Base-by-base conservation (phyloP, 2,329 filamentous ascomycete species). In the Fusarium sp. region DNA sequence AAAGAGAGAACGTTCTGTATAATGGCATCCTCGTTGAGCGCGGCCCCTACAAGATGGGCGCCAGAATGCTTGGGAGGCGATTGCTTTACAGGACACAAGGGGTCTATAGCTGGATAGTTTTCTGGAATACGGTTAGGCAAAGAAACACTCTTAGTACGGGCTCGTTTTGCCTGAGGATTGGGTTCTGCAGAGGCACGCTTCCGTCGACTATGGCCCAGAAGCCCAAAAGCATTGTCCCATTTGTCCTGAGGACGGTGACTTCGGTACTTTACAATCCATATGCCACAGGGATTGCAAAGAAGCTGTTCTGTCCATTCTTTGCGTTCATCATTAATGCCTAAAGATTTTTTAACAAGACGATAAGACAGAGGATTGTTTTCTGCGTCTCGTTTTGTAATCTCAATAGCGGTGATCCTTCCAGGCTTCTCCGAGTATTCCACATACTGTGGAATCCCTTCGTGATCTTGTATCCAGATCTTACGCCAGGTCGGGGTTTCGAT, bases 401-500 rank as follows among this genome's bases (percentile, higher is more conserved):
- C 87, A 70, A 96, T 88, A 19, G 89, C 91, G 15, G 92, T 89
- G 42, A 93, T 85, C 45, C 84, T 83, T 1, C 90, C 89, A 42
- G 89, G 88, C 67, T 89, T 88, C 56, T 90, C 87, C 0, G 88
- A 91, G 49, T 89, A 86, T 55, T 92, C 86, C 42, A 91, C 82
- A 57, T 88, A 85, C 4, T 84, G 82, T 1, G 92, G 92, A 29
- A 83, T 82, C 1, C 92, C 93, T 14, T 85, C 79, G 41, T 88
- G 82, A 8, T 91, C 82, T 70, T 92, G 92, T n/a, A 88, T 87
- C 83, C 90, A 97, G 11, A 95, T 92, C 71, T 94, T 95, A 57
- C 95, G 88, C 95, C 95, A 99, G 0, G 94, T 97, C 0, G 94
- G 92, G 1, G 95, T 99, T 69, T 98, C 91, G 53, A 99, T 96